Base-by-base conservation (phyloP, 768 basidiomycete genomes). In the Lactifluus piperatus region DNA sequence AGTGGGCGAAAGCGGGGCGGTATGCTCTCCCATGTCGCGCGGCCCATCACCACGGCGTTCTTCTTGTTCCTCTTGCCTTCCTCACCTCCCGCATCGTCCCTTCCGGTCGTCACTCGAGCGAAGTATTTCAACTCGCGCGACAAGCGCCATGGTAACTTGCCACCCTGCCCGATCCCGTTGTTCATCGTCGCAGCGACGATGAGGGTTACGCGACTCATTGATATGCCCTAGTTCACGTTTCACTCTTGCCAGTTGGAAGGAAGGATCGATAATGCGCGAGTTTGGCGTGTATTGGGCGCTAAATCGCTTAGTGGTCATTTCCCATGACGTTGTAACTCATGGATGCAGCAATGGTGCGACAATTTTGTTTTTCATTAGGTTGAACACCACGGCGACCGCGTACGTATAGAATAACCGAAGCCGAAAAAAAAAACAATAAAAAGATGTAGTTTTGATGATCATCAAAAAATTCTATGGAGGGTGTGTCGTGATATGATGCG, bases 21-120 rank as follows among this genome's bases (percentile, higher is more conserved):
- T 55, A 99, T 97, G 69, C 91, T 91, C 73, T 97, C 93, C 97
- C 97, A 99, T 14, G 94, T 95, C 68, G 90, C 93, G 56, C 95
- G 80, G 13, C 97, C 97, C 95, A 99, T 97, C 56, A 97, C 75
- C 20, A 97, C 86, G 1, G 81, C 83, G 72, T 97, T 98, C 58
- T 69, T 74, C 46, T 67, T 69, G 24, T 32, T 34, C 53, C 16
- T 34, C 24, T 46, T 22, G 47, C 26, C 41, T 22, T 44, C 24
- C 18, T 22, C 49, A 8, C 50, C 41, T 3, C 24, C 30, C 6
- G 76, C 79, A 37, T 77, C 72, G 6, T 84, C 81, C 32, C 83
- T 80, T 39, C 70, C 73, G 6, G 81, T 81, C 32, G 90, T 90
- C 69, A 86, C 84, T 54, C 80, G 78, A n/a, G 86, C 84, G 70